phyloP scores from a whole-genome alignment of 1,284 basidiomycete species.

The Sporisorium graminicola region DNA sequence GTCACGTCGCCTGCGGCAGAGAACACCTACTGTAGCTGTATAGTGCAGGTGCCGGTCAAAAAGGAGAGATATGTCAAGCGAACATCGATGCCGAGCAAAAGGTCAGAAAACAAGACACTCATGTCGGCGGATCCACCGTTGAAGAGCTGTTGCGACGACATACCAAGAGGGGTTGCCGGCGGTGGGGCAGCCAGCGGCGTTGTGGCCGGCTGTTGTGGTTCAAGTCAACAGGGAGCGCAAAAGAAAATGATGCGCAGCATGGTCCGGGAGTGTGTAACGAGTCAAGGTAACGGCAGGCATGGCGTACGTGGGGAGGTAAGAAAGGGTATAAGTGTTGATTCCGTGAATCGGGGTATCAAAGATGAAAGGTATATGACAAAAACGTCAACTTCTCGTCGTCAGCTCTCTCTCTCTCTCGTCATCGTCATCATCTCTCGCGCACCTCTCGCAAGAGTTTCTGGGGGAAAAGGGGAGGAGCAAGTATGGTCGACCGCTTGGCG shows the following conservation, averaged over 20 bases:
- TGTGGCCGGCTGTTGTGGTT: slow-evolving; percentile 60
- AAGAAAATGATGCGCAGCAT: neutral
- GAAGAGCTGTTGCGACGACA: slow-evolving; percentile 7
- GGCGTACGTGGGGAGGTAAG: neutral
- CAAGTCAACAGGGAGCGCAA: slow-evolving; percentile 1
- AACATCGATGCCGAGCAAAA: neutral
- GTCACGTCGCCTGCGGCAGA: neutral
- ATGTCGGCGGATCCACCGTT: neutral
- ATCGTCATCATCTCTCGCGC: slow-evolving; percentile 23
- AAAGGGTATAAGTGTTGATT: slow-evolving; percentile 26
- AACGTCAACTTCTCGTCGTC: slow-evolving; percentile 54
- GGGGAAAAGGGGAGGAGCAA: neutral
- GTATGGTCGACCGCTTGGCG: neutral
- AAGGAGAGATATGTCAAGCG: neutral
- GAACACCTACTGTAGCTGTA: slow-evolving; percentile 5
- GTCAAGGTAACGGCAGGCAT: slow-evolving; percentile 16
- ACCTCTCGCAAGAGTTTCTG: slow-evolving; percentile 18
- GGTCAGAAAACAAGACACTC: slow-evolving; percentile 1
- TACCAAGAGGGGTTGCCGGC: slow-evolving; percentile 65
- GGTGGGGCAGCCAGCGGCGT: slow-evolving; percentile 64
- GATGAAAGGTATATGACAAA: slow-evolving; percentile 46
- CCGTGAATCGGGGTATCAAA: slow-evolving; percentile 48
- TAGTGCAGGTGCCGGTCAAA: neutral
- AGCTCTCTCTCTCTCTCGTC: slow-evolving; percentile 32
- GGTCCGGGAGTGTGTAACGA: neutral